These are phyloP conservation scores for Mortierella sp. DNA, from an alignment of 371 early-diverging fungal genomes.

Conservation along the genomic window DNA sequence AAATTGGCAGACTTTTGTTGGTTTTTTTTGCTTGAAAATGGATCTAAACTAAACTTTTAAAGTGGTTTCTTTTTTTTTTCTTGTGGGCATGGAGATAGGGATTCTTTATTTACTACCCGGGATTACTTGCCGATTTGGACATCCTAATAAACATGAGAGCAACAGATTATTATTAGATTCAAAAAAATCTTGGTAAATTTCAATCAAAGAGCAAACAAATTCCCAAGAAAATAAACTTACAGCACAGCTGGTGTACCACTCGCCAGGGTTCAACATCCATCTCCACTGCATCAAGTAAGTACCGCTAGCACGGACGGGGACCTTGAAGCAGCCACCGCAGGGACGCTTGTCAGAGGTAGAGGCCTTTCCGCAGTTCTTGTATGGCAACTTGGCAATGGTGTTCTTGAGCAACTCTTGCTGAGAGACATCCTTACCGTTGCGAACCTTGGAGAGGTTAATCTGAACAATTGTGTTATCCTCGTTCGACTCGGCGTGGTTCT, in stretches of 20 bases:
- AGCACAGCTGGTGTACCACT: constrained; percentile 54
- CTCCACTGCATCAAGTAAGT: constrained; percentile 30
- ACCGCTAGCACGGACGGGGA: constrained; percentile 21
- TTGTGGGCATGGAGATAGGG: background rate
- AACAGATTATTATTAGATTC: too few relatives aligned
- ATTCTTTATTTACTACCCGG: too few relatives aligned
- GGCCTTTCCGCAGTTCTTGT: constrained; percentile 38
- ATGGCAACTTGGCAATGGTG: constrained; percentile 17
- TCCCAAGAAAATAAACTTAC: constrained; percentile 16
- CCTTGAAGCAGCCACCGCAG: constrained; percentile 45
- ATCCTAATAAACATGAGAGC: constrained; percentile 2
- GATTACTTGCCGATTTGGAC: constrained; percentile 10
- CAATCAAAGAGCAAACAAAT: background rate
- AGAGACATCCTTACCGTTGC: constrained; percentile 18
- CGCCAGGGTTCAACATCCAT: constrained; percentile 39
- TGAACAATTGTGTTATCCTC: constrained; percentile 34
- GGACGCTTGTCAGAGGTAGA: constrained; percentile 18
- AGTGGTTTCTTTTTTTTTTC: background rate
- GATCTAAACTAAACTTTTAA: background rate
- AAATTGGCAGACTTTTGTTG: background rate
- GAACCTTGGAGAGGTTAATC: constrained; percentile 33
- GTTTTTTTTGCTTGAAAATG: background rate
- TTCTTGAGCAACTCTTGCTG: constrained; percentile 19
- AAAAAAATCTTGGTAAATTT: background rate
- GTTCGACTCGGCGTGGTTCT: constrained; percentile 50